Conservation (phyloP, 768 basidiomycete species). For the Royoungia palumana region DNA sequence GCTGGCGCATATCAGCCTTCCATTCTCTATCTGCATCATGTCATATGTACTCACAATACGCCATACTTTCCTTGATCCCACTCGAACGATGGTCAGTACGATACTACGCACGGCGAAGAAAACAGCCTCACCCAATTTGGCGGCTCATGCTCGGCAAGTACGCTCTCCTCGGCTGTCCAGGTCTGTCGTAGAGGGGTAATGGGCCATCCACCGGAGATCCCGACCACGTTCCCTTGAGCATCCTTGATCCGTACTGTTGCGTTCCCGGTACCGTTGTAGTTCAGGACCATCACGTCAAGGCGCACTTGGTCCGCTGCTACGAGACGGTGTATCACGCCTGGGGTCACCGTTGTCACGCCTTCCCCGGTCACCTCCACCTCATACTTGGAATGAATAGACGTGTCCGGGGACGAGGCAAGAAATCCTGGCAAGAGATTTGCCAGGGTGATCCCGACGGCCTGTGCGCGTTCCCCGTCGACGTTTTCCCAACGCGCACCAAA, state of each 20-base stretch:
- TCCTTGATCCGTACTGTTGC: constrained; percentile 36
- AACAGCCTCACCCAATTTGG: constrained; percentile 48
- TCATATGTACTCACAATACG: constrained; percentile 43
- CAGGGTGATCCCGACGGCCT: constrained; percentile 50
- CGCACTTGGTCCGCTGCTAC: constrained; percentile 49
- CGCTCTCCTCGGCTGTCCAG: constrained; percentile 38
- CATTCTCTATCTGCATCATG: background rate
- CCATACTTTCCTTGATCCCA: constrained; percentile 54
- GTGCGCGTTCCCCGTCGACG: constrained; percentile 36
- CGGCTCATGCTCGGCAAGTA: constrained; percentile 45
- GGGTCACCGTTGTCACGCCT: constrained; percentile 40
- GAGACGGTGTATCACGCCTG: constrained; percentile 44
- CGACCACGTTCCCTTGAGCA: constrained; percentile 32
- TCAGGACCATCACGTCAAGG: constrained; percentile 46
- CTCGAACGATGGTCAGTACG: constrained; percentile 23
- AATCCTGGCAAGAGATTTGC: constrained; percentile 46
- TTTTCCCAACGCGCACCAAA: constrained; percentile 49
- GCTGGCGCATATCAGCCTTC: constrained; percentile 24
- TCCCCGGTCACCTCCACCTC: constrained; percentile 36
- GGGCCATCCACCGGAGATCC: constrained; percentile 37
- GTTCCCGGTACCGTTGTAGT: constrained; percentile 25
- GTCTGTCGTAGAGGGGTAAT: constrained; percentile 36
- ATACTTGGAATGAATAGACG: constrained; percentile 34
- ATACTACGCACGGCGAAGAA: background rate
- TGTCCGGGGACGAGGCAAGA: constrained; percentile 19